phyloP scores from a whole-genome alignment of 352 stramenopile species.

The Phytophthora cryptogea region DNA sequence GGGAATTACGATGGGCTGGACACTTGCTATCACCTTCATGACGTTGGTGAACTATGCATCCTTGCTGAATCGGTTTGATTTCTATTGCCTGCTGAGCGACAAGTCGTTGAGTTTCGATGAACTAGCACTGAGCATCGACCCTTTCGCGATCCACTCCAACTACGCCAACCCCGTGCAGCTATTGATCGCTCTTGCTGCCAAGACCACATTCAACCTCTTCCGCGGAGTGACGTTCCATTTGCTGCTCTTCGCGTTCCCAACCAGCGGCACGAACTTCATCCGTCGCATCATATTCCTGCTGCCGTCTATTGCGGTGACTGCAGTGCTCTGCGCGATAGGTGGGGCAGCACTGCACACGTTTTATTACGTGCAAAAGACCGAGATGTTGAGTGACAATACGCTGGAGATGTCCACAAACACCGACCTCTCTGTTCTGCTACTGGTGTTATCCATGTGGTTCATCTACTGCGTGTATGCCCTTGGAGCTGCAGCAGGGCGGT shows the following conservation, averaged over 20 bases:
- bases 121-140: slow-evolving; percentile 41
- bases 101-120: slow-evolving; percentile 38
- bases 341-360: slow-evolving; percentile 53
- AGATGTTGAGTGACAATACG: slow-evolving; percentile 35
- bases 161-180: slow-evolving; percentile 47
- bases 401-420: slow-evolving; percentile 38
- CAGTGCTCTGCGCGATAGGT: slow-evolving; percentile 38
- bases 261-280: slow-evolving; percentile 45
- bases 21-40: slow-evolving; percentile 49
- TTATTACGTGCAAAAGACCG: slow-evolving; percentile 56
- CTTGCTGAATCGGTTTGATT: slow-evolving; percentile 64
- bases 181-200: slow-evolving; percentile 47
- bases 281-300: slow-evolving; percentile 44
- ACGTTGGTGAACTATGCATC: slow-evolving; percentile 62
- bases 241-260: slow-evolving; percentile 61
- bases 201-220: slow-evolving; percentile 66
- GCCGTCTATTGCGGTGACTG: slow-evolving; percentile 45
- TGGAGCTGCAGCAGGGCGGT: slow-evolving; percentile 35
- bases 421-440: slow-evolving; percentile 44
- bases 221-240: slow-evolving; percentile 54
- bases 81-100: slow-evolving; percentile 48
- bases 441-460: slow-evolving; percentile 54
- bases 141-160: slow-evolving; percentile 47
- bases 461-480: slow-evolving; percentile 45
- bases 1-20: slow-evolving; percentile 38